Conservation (phyloP, 805 yeast species). For the Nakazawaea laoshanensis region DNA sequence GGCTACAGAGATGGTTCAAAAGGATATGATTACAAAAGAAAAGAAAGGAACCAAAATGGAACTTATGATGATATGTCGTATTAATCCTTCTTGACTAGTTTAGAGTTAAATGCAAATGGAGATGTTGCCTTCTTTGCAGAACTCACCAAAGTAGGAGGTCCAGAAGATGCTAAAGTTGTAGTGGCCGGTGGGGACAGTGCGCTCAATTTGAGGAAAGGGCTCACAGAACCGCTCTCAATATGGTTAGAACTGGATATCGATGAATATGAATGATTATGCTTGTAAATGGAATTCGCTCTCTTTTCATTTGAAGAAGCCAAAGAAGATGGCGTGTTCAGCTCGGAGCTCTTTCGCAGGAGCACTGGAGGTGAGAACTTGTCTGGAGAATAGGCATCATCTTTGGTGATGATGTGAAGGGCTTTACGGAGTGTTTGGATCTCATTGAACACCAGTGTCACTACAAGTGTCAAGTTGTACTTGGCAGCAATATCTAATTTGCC, state of each 20-base stretch:
- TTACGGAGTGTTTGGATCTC: slow-evolving; percentile 18
- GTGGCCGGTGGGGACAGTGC: slow-evolving; percentile 3
- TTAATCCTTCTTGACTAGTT: neutral
- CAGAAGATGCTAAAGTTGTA: slow-evolving; percentile 4
- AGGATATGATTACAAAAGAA: neutral
- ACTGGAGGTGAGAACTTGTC: neutral
- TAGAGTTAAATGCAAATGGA: neutral
- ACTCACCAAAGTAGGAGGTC: slow-evolving; percentile 3
- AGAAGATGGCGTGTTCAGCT: slow-evolving; percentile 4
- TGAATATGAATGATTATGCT: too few relatives aligned
- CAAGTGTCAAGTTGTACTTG: slow-evolving; percentile 11
- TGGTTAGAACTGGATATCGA: too few relatives aligned
- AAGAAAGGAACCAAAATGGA: neutral
- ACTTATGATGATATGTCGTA: neutral
- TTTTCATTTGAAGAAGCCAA: neutral
- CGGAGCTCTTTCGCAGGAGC: neutral
- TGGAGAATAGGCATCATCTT: slow-evolving; percentile 8
- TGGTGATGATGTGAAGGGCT: slow-evolving; percentile 16
- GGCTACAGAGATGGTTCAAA: neutral
- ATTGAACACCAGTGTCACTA: slow-evolving; percentile 14
- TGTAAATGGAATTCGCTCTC: slow-evolving; percentile 1
- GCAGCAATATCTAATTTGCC: slow-evolving; percentile 8
- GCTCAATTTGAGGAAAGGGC: slow-evolving; percentile 1
- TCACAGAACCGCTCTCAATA: neutral
- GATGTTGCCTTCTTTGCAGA: too few relatives aligned